Evolutionary conservation across 306 rosid genomes (phyloP).

Genomic region (Cucumis melo): DNA sequence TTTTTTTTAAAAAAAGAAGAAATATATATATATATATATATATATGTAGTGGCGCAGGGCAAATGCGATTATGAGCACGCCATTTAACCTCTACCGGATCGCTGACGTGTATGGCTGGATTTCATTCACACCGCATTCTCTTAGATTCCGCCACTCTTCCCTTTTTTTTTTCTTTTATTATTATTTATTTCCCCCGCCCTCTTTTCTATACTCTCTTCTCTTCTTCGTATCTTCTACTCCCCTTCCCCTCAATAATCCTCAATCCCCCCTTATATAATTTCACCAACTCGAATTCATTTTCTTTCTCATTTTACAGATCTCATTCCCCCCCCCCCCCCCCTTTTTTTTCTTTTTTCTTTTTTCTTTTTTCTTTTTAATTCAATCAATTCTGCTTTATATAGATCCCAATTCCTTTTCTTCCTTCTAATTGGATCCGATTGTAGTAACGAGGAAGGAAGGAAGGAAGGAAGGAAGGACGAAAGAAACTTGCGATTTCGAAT

Average conservation of each 20-base stretch:
- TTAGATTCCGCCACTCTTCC: constrained; percentile 19
- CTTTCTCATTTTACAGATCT: constrained; percentile 11
- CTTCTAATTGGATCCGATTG: neutral
- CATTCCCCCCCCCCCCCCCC: too few species aligned
- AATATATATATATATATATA: too few species aligned
- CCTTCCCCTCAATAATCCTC: neutral
- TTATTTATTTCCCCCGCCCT: too few species aligned
- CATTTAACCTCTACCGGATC: constrained; percentile 18
- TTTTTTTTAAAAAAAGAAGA: neutral
- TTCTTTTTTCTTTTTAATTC: neutral
- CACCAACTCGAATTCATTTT: neutral
- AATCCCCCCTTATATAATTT: neutral
- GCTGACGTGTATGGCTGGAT: constrained; percentile 76
- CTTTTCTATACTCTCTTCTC: too few species aligned
- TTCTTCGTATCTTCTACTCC: neutral
- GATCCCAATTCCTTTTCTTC: neutral
- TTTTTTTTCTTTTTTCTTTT: too few species aligned
- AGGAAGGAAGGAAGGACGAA: neutral
- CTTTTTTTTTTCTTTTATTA: neutral
- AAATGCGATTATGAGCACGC: neutral
- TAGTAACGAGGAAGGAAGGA: neutral
- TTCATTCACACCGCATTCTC: constrained; percentile 11
- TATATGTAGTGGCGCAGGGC: neutral
- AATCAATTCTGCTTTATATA: neutral
- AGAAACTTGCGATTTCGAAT: too few species aligned